Conservation (phyloP, 306 rosid species). For the Fragaria vesca region DNA sequence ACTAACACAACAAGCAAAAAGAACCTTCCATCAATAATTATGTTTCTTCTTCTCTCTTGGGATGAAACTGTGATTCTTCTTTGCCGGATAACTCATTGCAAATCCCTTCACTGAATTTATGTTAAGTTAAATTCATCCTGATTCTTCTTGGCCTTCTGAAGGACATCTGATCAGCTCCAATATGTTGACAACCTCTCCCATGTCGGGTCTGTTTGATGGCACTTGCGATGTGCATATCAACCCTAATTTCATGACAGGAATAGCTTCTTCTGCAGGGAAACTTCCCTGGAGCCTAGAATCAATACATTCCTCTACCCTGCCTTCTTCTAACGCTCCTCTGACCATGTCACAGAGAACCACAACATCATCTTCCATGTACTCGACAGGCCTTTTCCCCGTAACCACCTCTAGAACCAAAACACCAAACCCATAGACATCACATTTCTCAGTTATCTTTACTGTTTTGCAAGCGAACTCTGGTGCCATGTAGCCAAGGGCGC, state of each 20-base stretch:
- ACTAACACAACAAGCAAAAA: slow-evolving; percentile 13
- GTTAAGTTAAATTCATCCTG: slow-evolving; percentile 45
- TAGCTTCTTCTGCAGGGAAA: slow-evolving; percentile 89
- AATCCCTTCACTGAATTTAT: slow-evolving; percentile 37
- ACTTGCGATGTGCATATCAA: slow-evolving; percentile 96
- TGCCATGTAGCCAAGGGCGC: slow-evolving; percentile 98
- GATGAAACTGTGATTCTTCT: slow-evolving; percentile 89
- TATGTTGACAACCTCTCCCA: slow-evolving; percentile 96
- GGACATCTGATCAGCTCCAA: slow-evolving; percentile 94
- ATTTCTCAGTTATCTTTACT: slow-evolving; percentile 91
- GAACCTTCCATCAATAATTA: slow-evolving; percentile 7
- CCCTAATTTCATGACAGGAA: slow-evolving; percentile 88
- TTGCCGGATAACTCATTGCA: slow-evolving; percentile 64
- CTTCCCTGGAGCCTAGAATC: slow-evolving; percentile 82
- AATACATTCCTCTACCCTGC: slow-evolving; percentile 86
- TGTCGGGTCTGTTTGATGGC: slow-evolving; percentile 96
- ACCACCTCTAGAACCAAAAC: slow-evolving; percentile 82
- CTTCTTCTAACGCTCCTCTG: slow-evolving; percentile 87
- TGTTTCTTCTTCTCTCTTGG: slow-evolving; percentile 15
- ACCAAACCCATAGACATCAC: slow-evolving; percentile 93
- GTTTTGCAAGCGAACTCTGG: slow-evolving; percentile 97
- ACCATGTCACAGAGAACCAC: slow-evolving; percentile 99
- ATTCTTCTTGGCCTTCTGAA: slow-evolving; percentile 92
- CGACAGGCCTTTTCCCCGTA: slow-evolving; percentile 93
- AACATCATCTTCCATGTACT: slow-evolving; percentile 98